Conservation (phyloP, 176 grass and related monocot genomes). For the Juncus effusus region DNA sequence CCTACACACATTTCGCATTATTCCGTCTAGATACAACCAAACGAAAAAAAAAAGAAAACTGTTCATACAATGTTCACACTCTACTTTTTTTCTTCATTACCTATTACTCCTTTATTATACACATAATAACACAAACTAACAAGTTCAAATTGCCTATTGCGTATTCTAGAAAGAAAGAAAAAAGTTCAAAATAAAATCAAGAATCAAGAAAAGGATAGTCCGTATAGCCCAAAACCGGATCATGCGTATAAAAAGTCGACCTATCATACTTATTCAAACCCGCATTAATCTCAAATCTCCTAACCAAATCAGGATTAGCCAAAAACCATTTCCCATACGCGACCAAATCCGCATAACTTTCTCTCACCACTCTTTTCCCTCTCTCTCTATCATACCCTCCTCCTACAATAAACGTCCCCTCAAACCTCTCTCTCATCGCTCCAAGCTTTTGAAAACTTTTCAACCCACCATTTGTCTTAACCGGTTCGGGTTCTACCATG, state of each 20-base stretch:
- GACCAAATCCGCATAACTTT: conserved; percentile 43
- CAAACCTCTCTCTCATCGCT: conserved; percentile 45
- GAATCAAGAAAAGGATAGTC: conserved; percentile 50
- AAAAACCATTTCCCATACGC: conserved; percentile 50
- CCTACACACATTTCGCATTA: no score
- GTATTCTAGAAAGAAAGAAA: neutral
- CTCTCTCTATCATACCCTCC: conserved; percentile 51
- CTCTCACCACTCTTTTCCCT: conserved; percentile 36
- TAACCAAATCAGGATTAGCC: conserved; percentile 53
- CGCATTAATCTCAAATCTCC: conserved; percentile 29
- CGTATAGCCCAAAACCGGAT: conserved; percentile 44
- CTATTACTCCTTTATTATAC: neutral
- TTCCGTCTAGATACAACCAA: no score
- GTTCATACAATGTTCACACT: neutral
- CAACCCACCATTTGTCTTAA: conserved; percentile 20
- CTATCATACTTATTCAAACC: conserved; percentile 46
- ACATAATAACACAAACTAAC: no score
- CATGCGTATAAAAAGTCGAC: conserved; percentile 40
- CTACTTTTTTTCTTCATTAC: neutral
- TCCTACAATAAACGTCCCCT: conserved; percentile 35
- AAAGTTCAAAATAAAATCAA: neutral
- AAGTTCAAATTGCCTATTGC: neutral
- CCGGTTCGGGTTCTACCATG: conserved; percentile 46
- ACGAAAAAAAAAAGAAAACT: neutral
- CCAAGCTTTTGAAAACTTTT: conserved; percentile 30